These are phyloP conservation scores for Amyloporia xantha DNA, from an alignment of 768 basidiomycete genomes.

Conservation along the genomic window DNA sequence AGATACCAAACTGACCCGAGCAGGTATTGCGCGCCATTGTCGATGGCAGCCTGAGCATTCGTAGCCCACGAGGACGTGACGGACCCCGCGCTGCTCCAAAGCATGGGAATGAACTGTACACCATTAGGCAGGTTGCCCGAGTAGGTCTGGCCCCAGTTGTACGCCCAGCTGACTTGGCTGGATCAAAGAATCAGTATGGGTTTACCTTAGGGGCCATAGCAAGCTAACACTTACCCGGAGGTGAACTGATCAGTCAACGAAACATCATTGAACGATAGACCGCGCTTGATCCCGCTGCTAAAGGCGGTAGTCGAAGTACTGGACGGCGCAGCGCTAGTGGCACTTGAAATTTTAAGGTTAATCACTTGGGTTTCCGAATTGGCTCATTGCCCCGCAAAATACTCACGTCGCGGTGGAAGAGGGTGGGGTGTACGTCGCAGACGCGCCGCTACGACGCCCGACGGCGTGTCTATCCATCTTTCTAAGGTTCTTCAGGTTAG, in stretches of 20 bases:
- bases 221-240: constrained; percentile 12
- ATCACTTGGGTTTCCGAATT: background rate
- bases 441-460: constrained; percentile 14
- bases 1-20: constrained; percentile 16
- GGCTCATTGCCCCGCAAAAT: background rate
- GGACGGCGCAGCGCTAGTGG: constrained; percentile 3
- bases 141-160: constrained; percentile 21
- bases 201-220: no score
- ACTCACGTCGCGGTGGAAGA: constrained; percentile 4
- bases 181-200: background rate
- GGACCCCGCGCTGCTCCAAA: constrained; percentile 15
- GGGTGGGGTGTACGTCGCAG: constrained; percentile 15
- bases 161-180: constrained; percentile 22
- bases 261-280: constrained; percentile 24
- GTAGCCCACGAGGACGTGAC: constrained; percentile 19
- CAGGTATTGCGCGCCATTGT: constrained; percentile 21
- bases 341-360: background rate
- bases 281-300: constrained; percentile 18
- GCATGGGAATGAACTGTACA: constrained; percentile 23
- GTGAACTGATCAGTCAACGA: constrained; percentile 16
- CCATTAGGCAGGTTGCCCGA: constrained; percentile 14
- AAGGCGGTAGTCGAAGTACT: constrained; percentile 2
- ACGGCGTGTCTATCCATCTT: background rate
- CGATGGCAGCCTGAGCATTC: constrained; percentile 24
- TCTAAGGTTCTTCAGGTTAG: constrained; percentile 8